Base-by-base conservation (phyloP, 306 rosid genomes). In the Dalbergia cultrata region DNA sequence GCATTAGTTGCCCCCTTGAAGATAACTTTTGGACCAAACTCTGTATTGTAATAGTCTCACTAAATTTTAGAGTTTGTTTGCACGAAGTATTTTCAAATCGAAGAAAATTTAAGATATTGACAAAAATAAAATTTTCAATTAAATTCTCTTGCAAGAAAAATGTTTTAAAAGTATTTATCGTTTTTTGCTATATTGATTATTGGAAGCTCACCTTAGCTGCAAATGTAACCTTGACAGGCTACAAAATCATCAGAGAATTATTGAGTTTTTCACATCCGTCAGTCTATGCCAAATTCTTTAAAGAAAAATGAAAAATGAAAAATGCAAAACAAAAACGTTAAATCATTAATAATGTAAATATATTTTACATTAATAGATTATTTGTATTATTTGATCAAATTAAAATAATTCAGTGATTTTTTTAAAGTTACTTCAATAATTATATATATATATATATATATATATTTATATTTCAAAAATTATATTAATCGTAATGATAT, bases 11-110 rank as follows among this genome's bases (percentile, higher is more conserved):
- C 59, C 77, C 63, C 63, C 57, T 68, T 74, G 0, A 77, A 41
- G 67, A 58, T 57, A 61, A 67, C 65, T 53, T 75, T 13, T 47
- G 33, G 35, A 68, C 81, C 78, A 62, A 75, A 68, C 74, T 61
- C 54, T 45, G 13, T 13, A 19, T 18, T 53, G 9, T 31, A n/a
- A 45, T 4, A 4, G 5, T 37, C 31, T 26, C 49, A 41, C 49
- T 21, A 63, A 60, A 61, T 47, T 37, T 37, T 37, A 37, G 5
- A 37, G 0, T 37, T 37, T 37, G 41, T 37, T 37, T 37, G 41
- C 5, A 37, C 41, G 7, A 37, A 37, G 41, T 37, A 37, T 37
- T 37, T 37, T 37, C 41, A 37, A 37, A 37, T 7, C 31, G 31
- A 26, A 26, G 31, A 26, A 26, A 26, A 2, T 0, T 26, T 26